Base-by-base conservation (phyloP, 129 eudicot species). In the Flaveria linearis region DNA sequence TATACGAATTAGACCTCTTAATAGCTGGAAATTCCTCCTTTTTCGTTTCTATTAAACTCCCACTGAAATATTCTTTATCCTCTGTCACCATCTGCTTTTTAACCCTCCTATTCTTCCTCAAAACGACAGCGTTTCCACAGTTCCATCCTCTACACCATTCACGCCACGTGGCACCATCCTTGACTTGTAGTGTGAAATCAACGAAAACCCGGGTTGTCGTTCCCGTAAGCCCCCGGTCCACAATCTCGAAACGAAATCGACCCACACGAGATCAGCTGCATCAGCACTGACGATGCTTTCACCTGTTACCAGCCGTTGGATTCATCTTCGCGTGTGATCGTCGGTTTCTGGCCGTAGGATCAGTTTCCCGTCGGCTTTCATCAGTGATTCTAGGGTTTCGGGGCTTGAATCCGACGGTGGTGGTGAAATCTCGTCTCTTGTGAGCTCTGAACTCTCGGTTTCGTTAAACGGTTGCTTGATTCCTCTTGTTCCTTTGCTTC, bases 391-490 rank as follows among this genome's bases (percentile, higher is more conserved):
- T 3, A 94, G 80, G 0, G 97, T 95, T 76, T 91, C 99, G 12
- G 99, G 97, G 56, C 99, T 95, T 4, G 99, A 95, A 85, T 95
- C 99, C 9, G 96, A 89, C 87, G 97, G 96, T 45, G 99, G 99
- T 20, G 99, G 97, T 23, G 99, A 95, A 43, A 89, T 82, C 83
- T 89, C 92, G 14, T 77, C 91, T 14, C 83, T 79, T 49, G 75
- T 86, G 23, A 86, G 66, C 72, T 90, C 93, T 23, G 82, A 80
- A n/a, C 82, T 82, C 47, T 79, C 83, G 46, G 47, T 76, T 17
- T 60, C 82, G 25, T 62, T 51, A 56, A 50, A 71, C 2, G 66
- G 5, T 72, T 73, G 23, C 64, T 63, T 57, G 69, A 13, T 49
- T 83, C 84, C 25, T 81, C 82, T 50, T 82, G 81, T 25, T 81